Percentiles rank a stretch among this genome's conserved stretches.
These are phyloP conservation scores for Saccharomycopsis malanga DNA, from an alignment of 805 yeast genomes.

Conservation along the genomic window DNA sequence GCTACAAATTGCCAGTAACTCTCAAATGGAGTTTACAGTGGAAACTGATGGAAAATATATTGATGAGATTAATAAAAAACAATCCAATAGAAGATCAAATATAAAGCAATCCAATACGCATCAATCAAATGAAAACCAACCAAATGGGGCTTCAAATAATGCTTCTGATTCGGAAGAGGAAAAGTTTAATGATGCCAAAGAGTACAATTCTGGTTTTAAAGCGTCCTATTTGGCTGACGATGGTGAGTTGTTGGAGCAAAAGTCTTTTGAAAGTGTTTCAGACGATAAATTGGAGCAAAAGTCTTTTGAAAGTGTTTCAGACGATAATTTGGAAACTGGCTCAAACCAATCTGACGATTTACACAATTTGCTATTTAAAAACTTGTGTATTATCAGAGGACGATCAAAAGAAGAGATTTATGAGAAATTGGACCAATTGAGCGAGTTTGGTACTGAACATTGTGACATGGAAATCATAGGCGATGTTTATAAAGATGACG, in stretches of 20 bases:
- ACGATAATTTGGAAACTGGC: too few relatives aligned
- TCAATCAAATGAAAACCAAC: neutral
- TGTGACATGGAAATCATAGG: slow-evolving; percentile 14
- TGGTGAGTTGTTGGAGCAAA: slow-evolving; percentile 5
- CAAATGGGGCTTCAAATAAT: neutral
- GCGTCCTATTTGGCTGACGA: slow-evolving; percentile 4
- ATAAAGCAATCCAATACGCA: neutral
- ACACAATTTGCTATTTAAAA: slow-evolving; percentile 17
- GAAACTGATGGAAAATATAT: slow-evolving; percentile 19
- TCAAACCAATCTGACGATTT: too few relatives aligned
- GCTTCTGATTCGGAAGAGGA: slow-evolving; percentile 5
- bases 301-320: too few relatives aligned
- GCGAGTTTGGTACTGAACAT: neutral
- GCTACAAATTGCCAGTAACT: slow-evolving; percentile 3
- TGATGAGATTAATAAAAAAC: slow-evolving; percentile 7
- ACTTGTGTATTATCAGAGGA: slow-evolving; percentile 18
- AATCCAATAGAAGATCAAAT: neutral
- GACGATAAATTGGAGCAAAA: slow-evolving; percentile 2
- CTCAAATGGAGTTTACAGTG: slow-evolving; percentile 12
- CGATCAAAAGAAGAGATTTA: slow-evolving; percentile 9
- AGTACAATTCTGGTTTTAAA: slow-evolving; percentile 3
- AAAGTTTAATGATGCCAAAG: slow-evolving; percentile 13
- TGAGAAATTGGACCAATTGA: slow-evolving; percentile 8
- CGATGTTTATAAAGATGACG: slow-evolving; percentile 21
- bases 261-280: neutral